Conservation (phyloP, 345 rosid genomes). For the Eucalyptus grandis region DNA sequence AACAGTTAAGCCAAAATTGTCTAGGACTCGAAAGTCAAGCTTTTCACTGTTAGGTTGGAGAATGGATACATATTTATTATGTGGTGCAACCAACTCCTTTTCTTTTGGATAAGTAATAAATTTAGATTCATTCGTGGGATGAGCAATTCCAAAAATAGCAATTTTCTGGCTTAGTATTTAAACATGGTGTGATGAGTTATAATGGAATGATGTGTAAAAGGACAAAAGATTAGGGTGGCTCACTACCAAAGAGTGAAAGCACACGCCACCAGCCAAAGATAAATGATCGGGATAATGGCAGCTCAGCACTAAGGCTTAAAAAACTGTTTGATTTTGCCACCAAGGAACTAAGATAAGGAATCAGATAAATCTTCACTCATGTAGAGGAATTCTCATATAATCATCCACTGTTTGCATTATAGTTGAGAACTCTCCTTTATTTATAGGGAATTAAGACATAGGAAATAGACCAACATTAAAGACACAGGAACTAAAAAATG, state of each 20-base stretch:
- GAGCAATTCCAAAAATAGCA: background rate
- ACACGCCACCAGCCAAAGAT: background rate
- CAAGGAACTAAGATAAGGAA: background rate
- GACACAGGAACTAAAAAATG: background rate
- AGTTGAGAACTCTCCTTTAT: background rate
- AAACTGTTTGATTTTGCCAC: background rate
- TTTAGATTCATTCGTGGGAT: background rate
- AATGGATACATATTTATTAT: too few relatives aligned
- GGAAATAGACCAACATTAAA: background rate
- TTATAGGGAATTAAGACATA: background rate
- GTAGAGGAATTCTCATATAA: background rate
- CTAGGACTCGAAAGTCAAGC: background rate
- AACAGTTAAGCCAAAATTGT: background rate
- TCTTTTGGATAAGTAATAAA: background rate
- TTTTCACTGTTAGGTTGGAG: too few relatives aligned
- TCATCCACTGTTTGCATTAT: background rate
- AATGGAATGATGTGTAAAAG: background rate
- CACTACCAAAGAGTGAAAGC: background rate
- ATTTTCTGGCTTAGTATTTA: background rate
- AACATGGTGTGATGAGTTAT: too few relatives aligned
- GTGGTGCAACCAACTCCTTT: background rate
- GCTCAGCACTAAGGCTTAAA: background rate
- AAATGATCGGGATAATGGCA: background rate
- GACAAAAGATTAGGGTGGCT: background rate
- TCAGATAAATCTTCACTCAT: background rate